Base-by-base conservation (phyloP, 2,329 filamentous ascomycete species). In the Aspergillus fumigatus region DNA sequence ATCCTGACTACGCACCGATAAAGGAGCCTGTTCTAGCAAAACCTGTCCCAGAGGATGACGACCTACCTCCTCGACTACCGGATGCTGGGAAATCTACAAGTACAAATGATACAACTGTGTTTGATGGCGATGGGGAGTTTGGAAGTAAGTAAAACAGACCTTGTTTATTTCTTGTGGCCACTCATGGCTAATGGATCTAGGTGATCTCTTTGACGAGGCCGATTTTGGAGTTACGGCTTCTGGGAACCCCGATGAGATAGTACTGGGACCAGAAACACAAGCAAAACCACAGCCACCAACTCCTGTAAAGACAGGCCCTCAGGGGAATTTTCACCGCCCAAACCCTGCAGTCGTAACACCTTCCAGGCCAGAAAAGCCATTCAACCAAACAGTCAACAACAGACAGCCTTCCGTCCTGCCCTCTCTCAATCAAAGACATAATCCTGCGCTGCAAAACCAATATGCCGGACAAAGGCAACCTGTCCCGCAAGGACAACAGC, bases 221-320 rank as follows among this genome's bases (percentile, higher is more conserved):
- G 89, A 92, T 70, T 91, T 92, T 67, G 85, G 83, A 50, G 86
- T 88, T 7, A 76, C 81, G 9, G 82, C 89, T 60, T 84, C 88
- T 27, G 87, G 82, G 21, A 87, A 92, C 66, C 88, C 89, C 3
- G 89, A 94, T 69, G 90, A 93, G 69, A 80, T 93, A n/a, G 74
- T 82, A 29, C 73, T 92, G 50, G 79, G 76, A 10, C 62, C 70
- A 38, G 74, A 75, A 27, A 56, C 58, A 1, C 57, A 62, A 21
- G 59, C 50, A 58, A 60, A 55, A 19, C 62, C 62, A 29, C 70
- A 69, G 52, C 69, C 66, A 40, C 67, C 65, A 17, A 64, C 62
- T 1, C 63, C 67, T 21, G 56, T 64, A 32, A 67, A 64, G 38
- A 58, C 58, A 5, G 66, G 59, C 32, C 65, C 66, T 17, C 61